Conservation (phyloP, 495 filamentous ascomycete species). For the Aspergillus mulundensis region DNA sequence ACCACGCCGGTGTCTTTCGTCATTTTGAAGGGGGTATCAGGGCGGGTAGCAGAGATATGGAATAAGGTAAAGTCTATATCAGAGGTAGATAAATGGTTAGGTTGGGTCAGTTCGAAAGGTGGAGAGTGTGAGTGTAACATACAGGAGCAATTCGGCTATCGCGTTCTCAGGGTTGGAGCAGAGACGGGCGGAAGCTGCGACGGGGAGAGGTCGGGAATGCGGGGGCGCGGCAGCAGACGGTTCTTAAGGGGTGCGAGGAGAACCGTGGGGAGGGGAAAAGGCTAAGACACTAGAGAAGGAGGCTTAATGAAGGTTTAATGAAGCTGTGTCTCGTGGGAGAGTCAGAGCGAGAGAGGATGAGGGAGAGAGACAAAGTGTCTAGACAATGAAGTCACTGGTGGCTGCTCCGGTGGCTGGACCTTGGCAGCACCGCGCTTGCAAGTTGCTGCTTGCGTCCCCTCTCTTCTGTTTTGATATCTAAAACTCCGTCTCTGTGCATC, state of each 20-base stretch:
- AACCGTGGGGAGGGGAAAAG: conserved; percentile 5
- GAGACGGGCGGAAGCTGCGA: not conserved
- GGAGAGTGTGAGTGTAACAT: not conserved
- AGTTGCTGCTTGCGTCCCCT: too few species aligned
- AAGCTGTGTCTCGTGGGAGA: conserved; percentile 16
- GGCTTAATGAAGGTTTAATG: conserved; percentile 7
- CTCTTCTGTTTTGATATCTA: too few species aligned
- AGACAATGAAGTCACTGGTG: conserved; percentile 1
- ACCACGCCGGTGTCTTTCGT: conserved; percentile 50
- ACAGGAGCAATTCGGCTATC: not conserved
- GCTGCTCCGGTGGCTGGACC: not conserved
- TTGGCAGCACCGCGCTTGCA: too few species aligned
- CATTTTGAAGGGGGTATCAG: conserved; percentile 26
- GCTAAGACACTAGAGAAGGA: conserved; percentile 8
- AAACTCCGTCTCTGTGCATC: too few species aligned
- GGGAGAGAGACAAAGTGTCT: not conserved
- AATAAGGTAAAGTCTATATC: not conserved
- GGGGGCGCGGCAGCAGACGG: conserved; percentile 9
- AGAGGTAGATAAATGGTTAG: not conserved
- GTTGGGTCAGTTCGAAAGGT: not conserved
- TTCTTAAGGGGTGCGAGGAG: conserved; percentile 7
- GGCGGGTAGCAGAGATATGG: not conserved
- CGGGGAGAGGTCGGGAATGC: conserved; percentile 13
- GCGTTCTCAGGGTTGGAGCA: not conserved
- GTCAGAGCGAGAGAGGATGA: not conserved